Conservation (phyloP, 2,329 filamentous ascomycete species). For the Colletotrichum eleusines region DNA sequence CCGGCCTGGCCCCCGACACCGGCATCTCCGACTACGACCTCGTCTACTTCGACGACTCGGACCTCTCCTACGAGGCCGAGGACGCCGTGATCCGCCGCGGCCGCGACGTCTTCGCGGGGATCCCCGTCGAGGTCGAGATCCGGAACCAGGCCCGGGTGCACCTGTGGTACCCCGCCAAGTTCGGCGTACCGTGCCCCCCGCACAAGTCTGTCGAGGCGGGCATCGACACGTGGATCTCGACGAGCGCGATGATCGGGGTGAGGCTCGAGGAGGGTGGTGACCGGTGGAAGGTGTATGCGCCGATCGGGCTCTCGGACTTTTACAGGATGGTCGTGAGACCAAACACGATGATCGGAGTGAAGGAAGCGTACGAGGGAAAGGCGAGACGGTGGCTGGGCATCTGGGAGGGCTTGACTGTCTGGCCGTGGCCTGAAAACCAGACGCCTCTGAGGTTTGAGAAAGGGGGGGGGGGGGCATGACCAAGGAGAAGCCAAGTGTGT, state of each 20-base stretch:
- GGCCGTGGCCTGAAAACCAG: slow-evolving; percentile 45
- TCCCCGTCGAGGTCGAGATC: slow-evolving; percentile 51
- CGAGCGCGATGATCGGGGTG: slow-evolving; percentile 51
- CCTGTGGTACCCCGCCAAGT: slow-evolving; percentile 52
- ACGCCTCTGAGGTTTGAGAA: neutral
- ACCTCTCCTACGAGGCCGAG: slow-evolving; percentile 54
- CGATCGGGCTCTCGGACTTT: slow-evolving; percentile 52
- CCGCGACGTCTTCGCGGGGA: slow-evolving; percentile 47
- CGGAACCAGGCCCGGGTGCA: slow-evolving; percentile 55
- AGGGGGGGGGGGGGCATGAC: too few relatives aligned
- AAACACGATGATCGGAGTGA: slow-evolving; percentile 47
- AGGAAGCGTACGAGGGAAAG: slow-evolving; percentile 49
- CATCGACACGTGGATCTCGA: slow-evolving; percentile 52
- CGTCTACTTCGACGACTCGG: slow-evolving; percentile 51
- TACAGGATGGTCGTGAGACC: slow-evolving; percentile 52
- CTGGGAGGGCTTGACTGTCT: slow-evolving; percentile 48
- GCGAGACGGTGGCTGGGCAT: slow-evolving; percentile 48
- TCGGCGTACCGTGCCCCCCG: slow-evolving; percentile 48
- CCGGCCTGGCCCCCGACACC: slow-evolving; percentile 46
- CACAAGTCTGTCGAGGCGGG: slow-evolving; percentile 50
- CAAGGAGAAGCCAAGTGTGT: neutral
- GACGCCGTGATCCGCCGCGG: slow-evolving; percentile 50
- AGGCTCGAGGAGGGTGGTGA: slow-evolving; percentile 44
- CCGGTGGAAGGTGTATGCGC: slow-evolving; percentile 52
- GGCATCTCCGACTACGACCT: slow-evolving; percentile 55